Evolutionary conservation across 2,329 filamentous ascomycete genomes (phyloP).

Genomic region (Penicillium sp.): DNA sequence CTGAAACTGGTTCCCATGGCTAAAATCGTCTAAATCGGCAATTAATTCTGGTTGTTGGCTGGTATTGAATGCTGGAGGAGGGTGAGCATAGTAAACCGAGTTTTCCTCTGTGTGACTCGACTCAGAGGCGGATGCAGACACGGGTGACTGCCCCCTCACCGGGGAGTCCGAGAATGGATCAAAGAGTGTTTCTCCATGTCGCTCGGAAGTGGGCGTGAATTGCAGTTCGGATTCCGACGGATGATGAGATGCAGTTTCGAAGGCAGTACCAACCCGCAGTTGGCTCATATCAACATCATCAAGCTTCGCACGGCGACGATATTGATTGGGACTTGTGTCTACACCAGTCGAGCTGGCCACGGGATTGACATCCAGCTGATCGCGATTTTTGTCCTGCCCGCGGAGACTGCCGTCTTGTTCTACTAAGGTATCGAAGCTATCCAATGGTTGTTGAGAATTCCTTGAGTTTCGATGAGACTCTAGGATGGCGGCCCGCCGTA

Average conservation of each 20-base stretch:
- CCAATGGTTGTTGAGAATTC: slow-evolving; percentile 15
- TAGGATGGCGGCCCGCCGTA: slow-evolving; percentile 43
- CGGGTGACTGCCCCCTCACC: slow-evolving; percentile 14
- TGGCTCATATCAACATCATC: slow-evolving; percentile 15
- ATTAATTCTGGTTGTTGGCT: slow-evolving; percentile 18
- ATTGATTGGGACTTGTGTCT: slow-evolving; percentile 28
- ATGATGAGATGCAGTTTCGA: slow-evolving; percentile 37
- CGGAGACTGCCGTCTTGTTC: slow-evolving; percentile 43
- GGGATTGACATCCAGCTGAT: slow-evolving; percentile 6
- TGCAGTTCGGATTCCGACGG: slow-evolving; percentile 45
- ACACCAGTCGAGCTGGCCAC: slow-evolving; percentile 40
- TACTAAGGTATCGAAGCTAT: slow-evolving; percentile 48
- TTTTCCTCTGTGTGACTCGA: slow-evolving; percentile 37
- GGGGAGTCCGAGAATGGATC: slow-evolving; percentile 20
- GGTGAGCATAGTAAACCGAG: slow-evolving; percentile 36
- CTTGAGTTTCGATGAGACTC: slow-evolving; percentile 37
- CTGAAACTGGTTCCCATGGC: slow-evolving; percentile 12
- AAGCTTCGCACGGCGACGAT: slow-evolving; percentile 26
- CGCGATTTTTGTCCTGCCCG: slow-evolving; percentile 3
- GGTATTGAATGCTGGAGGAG: slow-evolving; percentile 21
- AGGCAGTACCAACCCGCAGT: slow-evolving; percentile 30
- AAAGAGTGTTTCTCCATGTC: slow-evolving; percentile 25
- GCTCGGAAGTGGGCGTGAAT: slow-evolving; percentile 49
- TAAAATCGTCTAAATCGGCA: slow-evolving; percentile 11
- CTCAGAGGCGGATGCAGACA: slow-evolving; percentile 22